Evolutionary conservation across 2,329 filamentous ascomycete species (phyloP), one percentile per base, ranked within the genome.

Genomic region (Daldinia sp.): DNA sequence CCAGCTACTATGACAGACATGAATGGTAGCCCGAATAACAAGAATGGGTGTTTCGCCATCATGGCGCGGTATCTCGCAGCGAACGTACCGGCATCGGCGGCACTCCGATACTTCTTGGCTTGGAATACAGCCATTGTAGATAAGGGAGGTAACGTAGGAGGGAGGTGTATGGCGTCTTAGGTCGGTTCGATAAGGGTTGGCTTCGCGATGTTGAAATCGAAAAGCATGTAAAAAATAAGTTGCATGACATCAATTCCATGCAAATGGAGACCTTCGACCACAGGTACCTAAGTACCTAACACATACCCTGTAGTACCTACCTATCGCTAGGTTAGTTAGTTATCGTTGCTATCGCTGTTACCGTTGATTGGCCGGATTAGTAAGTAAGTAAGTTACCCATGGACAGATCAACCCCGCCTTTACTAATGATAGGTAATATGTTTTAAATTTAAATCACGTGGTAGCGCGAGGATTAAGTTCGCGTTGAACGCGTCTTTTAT

Each of bases 1-100:
- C 93, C 94, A 1, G 90, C 92, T 23, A 99, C 87, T 74, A 99
- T 97, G 61, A 96, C 89, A 58, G 87, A 81, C 69, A 99, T 86
- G 78, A 99, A 99, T 0, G 95, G 96, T 3, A 99, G 84, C 1
- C 96, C 96, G 76, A 99, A 99, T 66, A 97, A 87, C 25, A 93
- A 81, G 77, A 99, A 99, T 0, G 95, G 96, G 72, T 91, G 93
- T 73, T 85, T 89, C 61, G 87, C 83, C 70, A 99, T 87, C 62
- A 86, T 78, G 29, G 85, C 81, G 60, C 95, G 91, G 81, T 99
- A 99, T 65, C 83, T 83, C 60, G 89, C 85, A 51, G 91, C 92
- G 70, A 96, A 79, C 9, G 85, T 87, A 77, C 88, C 88, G 66
- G 86, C 79, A 65, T 92, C 85, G 62, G 87, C 83, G 30, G 89